phyloP scores from a whole-genome alignment of 805 yeast species.

The Cephaloascus fragrans region DNA sequence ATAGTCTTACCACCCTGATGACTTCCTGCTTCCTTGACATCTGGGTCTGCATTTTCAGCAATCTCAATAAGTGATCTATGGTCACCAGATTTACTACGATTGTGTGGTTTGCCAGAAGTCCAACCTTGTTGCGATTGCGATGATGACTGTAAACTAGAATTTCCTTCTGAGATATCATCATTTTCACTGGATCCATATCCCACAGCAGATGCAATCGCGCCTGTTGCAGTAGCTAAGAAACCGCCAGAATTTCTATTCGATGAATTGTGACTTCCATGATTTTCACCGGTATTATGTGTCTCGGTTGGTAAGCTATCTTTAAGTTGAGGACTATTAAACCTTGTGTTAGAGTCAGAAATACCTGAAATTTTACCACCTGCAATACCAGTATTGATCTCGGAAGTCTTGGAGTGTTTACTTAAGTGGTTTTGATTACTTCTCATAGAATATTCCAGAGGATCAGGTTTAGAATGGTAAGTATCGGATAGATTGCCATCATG shows the following conservation, averaged over 20 bases:
- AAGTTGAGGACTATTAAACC: neutral
- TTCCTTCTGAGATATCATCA: neutral
- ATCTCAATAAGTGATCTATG: neutral
- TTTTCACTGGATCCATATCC: neutral
- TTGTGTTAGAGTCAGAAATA: neutral
- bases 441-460: no score
- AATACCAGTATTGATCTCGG: neutral
- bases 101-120: neutral
- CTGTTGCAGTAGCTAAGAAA: neutral
- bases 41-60: neutral
- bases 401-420: no score
- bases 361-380: neutral
- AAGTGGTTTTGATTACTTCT: no score
- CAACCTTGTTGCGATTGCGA: no score
- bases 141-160: neutral
- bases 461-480: no score
- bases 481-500: no score
- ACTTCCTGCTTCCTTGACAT: neutral
- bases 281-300: no score
- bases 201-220: neutral
- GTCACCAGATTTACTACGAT: neutral
- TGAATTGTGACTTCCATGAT: neutral
- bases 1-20: neutral
- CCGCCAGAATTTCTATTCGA: neutral
- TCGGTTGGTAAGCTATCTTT: neutral